Evolutionary conservation across 305 asterid genomes (phyloP), one percentile per base, ranked within the genome.

Genomic region (Fraxinus greggii): DNA sequence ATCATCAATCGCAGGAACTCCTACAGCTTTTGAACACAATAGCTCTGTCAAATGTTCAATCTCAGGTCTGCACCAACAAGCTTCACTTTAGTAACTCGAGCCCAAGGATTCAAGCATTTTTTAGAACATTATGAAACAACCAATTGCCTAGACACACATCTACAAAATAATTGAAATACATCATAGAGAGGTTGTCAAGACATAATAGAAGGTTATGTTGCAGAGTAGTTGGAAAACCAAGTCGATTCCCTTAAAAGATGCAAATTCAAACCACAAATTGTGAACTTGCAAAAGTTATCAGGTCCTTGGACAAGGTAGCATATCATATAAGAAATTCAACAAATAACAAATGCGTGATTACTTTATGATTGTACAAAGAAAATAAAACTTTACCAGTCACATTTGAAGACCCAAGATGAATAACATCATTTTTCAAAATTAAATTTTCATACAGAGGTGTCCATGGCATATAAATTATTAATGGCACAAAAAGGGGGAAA

Each of bases 1-100:
- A 67, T 67, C 74, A 67, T 12, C 74, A 28, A n/a, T 83, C 29
- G 56, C 70, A 72, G 92, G 87, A 48, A 59, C 70, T 56, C 89
- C 92, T 72, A 78, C 86, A 76, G 92, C 93, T 85, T 90, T 92
- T 82, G 98, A 92, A 77, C 78, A 93, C 89, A 96, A 86, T 80
- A 96, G 86, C 74, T 85, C 92, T 56, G 94, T 91, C 93, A 96
- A 87, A 65, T 79, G 95, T 78, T 90, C 86, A 81, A 93, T 86
- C 87, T 96, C 98, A 85, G 93, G 86, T 86, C 99, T 96, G 97
- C 91, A 83, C 51, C 87, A 56, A 36, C 33, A 45, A 81, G 48
- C 51, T 80, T 59, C 29, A 10, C 17, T 40, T 7, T 38, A 21
- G 23, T 12, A 72, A 45, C 8, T 45, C 54, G 32, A 63, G 72